Base-by-base conservation (phyloP, 768 basidiomycete species). In the Gelatoporia subvermispora region DNA sequence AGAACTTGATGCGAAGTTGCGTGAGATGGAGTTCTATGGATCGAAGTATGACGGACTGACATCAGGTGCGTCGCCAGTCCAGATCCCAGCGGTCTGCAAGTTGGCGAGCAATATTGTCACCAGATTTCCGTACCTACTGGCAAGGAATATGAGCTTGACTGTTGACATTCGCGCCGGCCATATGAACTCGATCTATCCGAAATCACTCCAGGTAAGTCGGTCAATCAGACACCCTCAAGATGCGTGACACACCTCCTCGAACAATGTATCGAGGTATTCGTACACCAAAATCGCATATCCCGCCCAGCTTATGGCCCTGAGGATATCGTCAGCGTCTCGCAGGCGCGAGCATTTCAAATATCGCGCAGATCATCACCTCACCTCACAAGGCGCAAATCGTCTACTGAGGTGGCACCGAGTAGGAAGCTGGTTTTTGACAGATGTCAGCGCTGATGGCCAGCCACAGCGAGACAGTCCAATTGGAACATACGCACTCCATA, bases 91-190 rank as follows among this genome's bases (percentile, higher is more conserved):
- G 4, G 46, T 35, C 17, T 55, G 54, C 41, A 41, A 21, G 18
- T 38, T 42, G 20, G 47, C 41, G 4, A 49, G 20, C 21, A 22
- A 41, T 8, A 55, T 15, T 20, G 35, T 37, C 16, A 35, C 31
- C 16, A 55, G 18, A 39, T 47, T 55, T 23, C 50, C 54, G 41
- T 55, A 55, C 40, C 54, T 47, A 35, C 49, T 55, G 40, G 37
- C 5, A 22, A 55, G n/a, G 50, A 51, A 55, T 21, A 55, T 43
- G n/a, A 46, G 8, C 38, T 55, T 55, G 43, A 52, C 54, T 1
- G 35, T 39, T 15, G 54, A 55, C 48, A 47, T 45, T 23, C 50
- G 54, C 3, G 54, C 47, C 1, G 50, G 50, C 54, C 54, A 55
- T 15, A 55, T 55, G 31, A 50, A 52, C 18, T 46, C 21, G 21